Evolutionary conservation across 2,329 filamentous ascomycete genomes (phyloP).

Genomic region (Pestalotiopsis sp.): DNA sequence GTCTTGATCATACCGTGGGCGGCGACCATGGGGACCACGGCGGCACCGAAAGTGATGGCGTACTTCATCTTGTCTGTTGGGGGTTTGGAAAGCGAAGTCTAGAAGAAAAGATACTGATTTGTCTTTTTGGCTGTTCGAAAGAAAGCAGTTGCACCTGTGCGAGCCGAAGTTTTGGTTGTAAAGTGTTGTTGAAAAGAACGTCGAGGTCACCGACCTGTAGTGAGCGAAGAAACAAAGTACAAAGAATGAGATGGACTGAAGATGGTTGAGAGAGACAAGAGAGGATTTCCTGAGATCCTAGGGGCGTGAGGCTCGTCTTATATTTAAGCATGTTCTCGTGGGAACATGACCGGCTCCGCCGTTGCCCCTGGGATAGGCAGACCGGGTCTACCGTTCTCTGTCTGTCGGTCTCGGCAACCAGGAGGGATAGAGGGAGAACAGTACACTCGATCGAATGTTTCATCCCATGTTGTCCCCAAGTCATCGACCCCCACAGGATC

Average conservation of each 20-base stretch:
- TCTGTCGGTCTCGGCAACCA: neutral
- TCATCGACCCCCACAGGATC: neutral
- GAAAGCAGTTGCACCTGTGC: conserved; percentile 12
- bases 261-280: neutral
- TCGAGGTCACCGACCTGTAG: conserved; percentile 18
- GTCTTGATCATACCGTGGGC: conserved; percentile 56
- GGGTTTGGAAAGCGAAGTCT: neutral
- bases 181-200: conserved; percentile 14
- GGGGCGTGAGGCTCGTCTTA: neutral
- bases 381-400: neutral
- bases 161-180: conserved; percentile 7
- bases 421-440: neutral
- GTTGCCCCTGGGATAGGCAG: neutral
- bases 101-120: neutral
- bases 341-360: neutral
- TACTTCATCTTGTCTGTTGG: conserved; percentile 21
- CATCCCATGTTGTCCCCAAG: conserved; percentile 9
- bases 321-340: conserved; percentile 9
- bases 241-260: conserved; percentile 12
- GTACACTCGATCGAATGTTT: neutral
- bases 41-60: conserved; percentile 13
- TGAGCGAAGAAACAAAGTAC: conserved; percentile 13
- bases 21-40: conserved; percentile 40
- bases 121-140: neutral
- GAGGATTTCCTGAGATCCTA: neutral